Evolutionary conservation across 176 grass and related monocot species (phyloP).

Genomic region (Chrysopogon serrulatus): DNA sequence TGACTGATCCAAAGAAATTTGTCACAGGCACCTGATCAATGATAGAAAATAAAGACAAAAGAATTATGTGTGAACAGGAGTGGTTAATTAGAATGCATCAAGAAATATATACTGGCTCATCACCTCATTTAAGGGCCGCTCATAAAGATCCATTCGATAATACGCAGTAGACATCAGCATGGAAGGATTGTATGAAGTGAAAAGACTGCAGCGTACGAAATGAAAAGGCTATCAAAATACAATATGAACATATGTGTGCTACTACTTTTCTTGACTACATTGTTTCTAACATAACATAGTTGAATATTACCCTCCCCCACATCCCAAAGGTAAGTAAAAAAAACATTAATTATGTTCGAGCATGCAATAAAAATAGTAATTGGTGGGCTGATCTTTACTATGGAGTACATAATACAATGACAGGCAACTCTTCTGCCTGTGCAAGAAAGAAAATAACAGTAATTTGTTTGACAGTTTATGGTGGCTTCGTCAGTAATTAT

Average conservation of each 20-base stretch:
- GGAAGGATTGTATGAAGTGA: conserved; percentile 87
- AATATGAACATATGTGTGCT: background rate
- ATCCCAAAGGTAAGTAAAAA: background rate
- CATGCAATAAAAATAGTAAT: background rate
- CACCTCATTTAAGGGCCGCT: conserved; percentile 70
- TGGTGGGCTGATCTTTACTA: background rate
- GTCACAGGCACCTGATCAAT: conserved; percentile 76
- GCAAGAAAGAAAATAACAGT: background rate
- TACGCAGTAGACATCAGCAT: conserved; percentile 91
- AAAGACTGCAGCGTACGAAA: conserved; percentile 66
- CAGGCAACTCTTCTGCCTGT: background rate
- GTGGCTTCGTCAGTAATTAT: background rate
- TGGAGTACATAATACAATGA: background rate
- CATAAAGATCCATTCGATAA: conserved; percentile 90
- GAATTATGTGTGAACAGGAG: conserved; percentile 1
- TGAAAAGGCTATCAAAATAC: background rate
- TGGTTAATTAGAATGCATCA: conserved; percentile 1
- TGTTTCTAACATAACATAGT: background rate
- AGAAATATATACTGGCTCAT: conserved; percentile 18
- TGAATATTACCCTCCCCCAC: background rate
- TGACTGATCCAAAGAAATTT: conserved; percentile 99
- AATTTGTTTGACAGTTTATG: background rate
- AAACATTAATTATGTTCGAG: background rate
- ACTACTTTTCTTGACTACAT: background rate
- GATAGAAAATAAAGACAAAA: conserved; percentile 14